Conservation (phyloP, 495 filamentous ascomycete genomes). For the Xylaria curta region DNA sequence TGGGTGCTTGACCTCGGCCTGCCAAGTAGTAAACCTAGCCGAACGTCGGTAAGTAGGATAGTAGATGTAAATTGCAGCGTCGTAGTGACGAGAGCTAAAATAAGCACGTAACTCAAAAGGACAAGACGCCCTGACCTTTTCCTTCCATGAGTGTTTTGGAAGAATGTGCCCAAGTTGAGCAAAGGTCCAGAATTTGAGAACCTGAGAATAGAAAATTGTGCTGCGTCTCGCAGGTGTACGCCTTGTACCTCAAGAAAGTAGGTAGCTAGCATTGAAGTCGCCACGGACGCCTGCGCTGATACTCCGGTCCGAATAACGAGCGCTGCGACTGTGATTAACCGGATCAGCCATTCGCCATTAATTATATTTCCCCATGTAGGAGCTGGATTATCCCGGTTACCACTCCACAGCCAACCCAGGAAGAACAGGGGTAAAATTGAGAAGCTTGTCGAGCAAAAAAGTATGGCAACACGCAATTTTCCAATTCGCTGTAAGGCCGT, state of each 20-base stretch:
- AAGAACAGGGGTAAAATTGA: background rate
- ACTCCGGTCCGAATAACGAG: background rate
- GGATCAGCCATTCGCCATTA: background rate
- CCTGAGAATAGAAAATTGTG: background rate
- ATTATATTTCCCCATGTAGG: background rate
- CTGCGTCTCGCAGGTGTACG: background rate
- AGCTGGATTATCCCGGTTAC: background rate
- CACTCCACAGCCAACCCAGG: background rate
- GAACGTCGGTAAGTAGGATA: background rate
- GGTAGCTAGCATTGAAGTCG: background rate
- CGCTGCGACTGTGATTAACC: background rate
- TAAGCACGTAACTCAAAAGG: background rate
- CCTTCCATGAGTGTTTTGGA: background rate
- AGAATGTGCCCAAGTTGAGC: background rate
- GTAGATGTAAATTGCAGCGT: background rate
- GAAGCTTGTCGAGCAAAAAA: background rate
- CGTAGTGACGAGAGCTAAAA: background rate
- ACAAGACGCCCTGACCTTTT: background rate
- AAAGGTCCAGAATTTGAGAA: background rate
- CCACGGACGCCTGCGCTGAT: background rate
- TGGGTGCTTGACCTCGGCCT: background rate
- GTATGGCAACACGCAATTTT: background rate
- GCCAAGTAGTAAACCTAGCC: background rate
- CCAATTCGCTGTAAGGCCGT: background rate
- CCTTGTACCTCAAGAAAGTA: background rate